Conservation (phyloP, 495 filamentous ascomycete species). For the Staphylotrichum longicolle region DNA sequence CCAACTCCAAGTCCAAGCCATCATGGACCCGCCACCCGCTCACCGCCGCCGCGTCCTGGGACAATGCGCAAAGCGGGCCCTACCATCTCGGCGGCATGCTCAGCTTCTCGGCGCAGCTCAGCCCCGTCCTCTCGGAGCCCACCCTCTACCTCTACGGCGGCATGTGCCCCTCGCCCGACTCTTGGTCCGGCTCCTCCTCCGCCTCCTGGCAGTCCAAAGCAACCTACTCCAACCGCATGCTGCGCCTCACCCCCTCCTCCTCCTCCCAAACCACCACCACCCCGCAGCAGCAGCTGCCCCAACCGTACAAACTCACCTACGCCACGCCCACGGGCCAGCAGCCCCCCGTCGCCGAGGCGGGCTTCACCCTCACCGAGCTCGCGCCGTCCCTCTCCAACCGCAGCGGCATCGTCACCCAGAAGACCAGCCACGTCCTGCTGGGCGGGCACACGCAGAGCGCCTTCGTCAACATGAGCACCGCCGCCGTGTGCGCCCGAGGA, state of each 20-base stretch:
- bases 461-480: slow-evolving; percentile 90
- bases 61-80: slow-evolving; percentile 44
- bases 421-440: slow-evolving; percentile 74
- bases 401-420: slow-evolving; percentile 55
- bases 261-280: slow-evolving; percentile 28
- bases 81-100: slow-evolving; percentile 67
- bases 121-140: slow-evolving; percentile 45
- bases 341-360: slow-evolving; percentile 74
- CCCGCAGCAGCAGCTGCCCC: background rate
- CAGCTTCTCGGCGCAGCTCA: slow-evolving; percentile 60
- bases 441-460: slow-evolving; percentile 81
- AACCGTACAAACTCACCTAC: slow-evolving; percentile 25
- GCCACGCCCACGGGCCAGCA: slow-evolving; percentile 26
- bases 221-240: slow-evolving; percentile 75
- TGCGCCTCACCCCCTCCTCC: slow-evolving; percentile 53
- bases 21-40: slow-evolving; percentile 33
- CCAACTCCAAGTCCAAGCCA: slow-evolving; percentile 17
- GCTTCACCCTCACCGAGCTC: slow-evolving; percentile 76
- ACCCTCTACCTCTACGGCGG: slow-evolving; percentile 79
- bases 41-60: slow-evolving; percentile 21
- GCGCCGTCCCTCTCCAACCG: slow-evolving; percentile 54
- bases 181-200: slow-evolving; percentile 31
- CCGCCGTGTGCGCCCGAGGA: slow-evolving; percentile 88
- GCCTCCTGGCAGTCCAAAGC: slow-evolving; percentile 60
- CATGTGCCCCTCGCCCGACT: slow-evolving; percentile 68